Evolutionary conservation across 768 basidiomycete species (phyloP).

Genomic region (Pulveroboletus sp.): DNA sequence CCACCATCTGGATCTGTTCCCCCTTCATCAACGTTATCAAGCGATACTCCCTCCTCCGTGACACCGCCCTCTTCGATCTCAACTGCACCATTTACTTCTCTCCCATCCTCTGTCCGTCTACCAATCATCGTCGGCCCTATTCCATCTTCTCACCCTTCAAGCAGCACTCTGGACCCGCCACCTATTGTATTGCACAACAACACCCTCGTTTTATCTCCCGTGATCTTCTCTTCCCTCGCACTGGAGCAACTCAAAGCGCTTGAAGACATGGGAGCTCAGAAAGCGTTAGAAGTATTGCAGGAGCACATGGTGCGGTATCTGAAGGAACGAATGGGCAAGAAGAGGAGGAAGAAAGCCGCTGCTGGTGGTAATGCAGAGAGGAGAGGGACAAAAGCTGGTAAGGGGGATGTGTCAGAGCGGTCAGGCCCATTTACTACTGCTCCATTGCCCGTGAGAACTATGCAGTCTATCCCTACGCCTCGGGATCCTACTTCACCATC

Average conservation of each 20-base stretch:
- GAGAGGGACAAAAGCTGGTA: constrained; percentile 37
- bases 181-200: constrained; percentile 84
- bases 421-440: constrained; percentile 43
- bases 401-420: constrained; percentile 28
- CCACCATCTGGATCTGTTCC: not conserved
- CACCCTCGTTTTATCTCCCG: constrained; percentile 77
- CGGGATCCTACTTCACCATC: not conserved
- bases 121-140: constrained; percentile 76
- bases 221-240: constrained; percentile 75
- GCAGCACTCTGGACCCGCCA: constrained; percentile 38
- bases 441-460: constrained; percentile 31
- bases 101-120: constrained; percentile 49
- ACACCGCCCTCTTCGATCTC: constrained; percentile 6
- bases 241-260: constrained; percentile 68
- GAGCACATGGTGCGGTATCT: constrained; percentile 80
- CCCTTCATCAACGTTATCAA: constrained; percentile 15
- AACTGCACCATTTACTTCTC: constrained; percentile 25
- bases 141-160: constrained; percentile 55
- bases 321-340: constrained; percentile 59
- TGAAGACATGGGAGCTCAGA: constrained; percentile 75
- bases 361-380: constrained; percentile 35
- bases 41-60: constrained; percentile 13
- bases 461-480: constrained; percentile 7
- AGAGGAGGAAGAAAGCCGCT: constrained; percentile 37
- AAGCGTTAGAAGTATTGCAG: constrained; percentile 77